Percentiles rank a stretch among this genome's conserved stretches.
Conservation (phyloP, 371 early-diverging fungal species). For the Lichtheimia ramosa region DNA sequence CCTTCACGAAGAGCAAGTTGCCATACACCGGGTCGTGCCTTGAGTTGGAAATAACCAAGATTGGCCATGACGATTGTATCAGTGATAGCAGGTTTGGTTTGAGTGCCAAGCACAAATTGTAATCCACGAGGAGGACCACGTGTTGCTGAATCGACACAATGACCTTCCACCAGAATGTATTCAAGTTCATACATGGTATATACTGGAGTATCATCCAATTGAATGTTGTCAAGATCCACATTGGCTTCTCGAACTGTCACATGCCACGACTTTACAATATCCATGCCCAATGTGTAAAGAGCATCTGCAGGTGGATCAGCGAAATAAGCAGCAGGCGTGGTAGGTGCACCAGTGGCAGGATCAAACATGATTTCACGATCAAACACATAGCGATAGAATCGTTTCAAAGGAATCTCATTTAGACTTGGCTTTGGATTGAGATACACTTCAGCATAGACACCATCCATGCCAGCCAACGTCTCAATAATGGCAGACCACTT, state of each 20-base stretch:
- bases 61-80: slow-evolving; percentile 98
- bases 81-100: slow-evolving; percentile 48
- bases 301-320: slow-evolving; percentile 72
- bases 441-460: slow-evolving; percentile 62
- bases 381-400: slow-evolving; percentile 90
- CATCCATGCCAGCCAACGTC: slow-evolving; percentile 57
- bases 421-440: slow-evolving; percentile 55
- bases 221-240: slow-evolving; percentile 92
- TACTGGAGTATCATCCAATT: slow-evolving; percentile 56
- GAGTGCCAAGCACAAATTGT: slow-evolving; percentile 82
- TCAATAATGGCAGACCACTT: slow-evolving; percentile 71
- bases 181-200: slow-evolving; percentile 81
- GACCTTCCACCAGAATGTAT: slow-evolving; percentile 87
- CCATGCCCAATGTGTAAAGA: slow-evolving; percentile 84
- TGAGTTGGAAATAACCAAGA: slow-evolving; percentile 92
- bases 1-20: slow-evolving; percentile 77
- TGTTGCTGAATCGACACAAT: slow-evolving; percentile 68
- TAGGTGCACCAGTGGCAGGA: slow-evolving; percentile 26
- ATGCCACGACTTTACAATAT: slow-evolving; percentile 86
- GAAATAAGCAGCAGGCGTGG: slow-evolving; percentile 66
- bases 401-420: slow-evolving; percentile 71
- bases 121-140: slow-evolving; percentile 83
- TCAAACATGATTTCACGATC: slow-evolving; percentile 65
- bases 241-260: slow-evolving; percentile 78
- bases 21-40: slow-evolving; percentile 91